Conservation (phyloP, 2,329 filamentous ascomycete genomes). For the Hymenotorrendiella dingleyae region DNA sequence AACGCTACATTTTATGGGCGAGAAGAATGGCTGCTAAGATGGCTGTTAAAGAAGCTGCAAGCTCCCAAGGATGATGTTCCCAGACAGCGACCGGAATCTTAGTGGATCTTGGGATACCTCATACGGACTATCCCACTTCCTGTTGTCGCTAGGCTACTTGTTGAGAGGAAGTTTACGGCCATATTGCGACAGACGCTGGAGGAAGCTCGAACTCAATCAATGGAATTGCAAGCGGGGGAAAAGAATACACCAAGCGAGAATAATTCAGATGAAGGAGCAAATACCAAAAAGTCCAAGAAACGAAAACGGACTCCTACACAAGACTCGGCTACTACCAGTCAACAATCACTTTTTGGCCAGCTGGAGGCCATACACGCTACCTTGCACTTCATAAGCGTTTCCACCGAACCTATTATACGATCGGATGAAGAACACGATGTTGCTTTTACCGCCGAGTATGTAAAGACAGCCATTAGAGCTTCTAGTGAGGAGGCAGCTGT, state of each 20-base stretch:
- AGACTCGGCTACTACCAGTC: background rate
- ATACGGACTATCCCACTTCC: conserved; percentile 62
- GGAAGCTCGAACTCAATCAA: conserved; percentile 39
- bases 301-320: conserved; percentile 27
- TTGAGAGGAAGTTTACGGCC: conserved; percentile 60
- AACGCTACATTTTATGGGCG: conserved; percentile 32
- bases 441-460: conserved; percentile 28
- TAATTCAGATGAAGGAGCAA: no score
- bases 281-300: conserved; percentile 34
- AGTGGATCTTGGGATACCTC: conserved; percentile 56
- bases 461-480: conserved; percentile 27
- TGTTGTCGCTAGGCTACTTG: conserved; percentile 64
- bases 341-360: background rate
- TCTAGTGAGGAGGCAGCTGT: conserved; percentile 26
- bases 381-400: conserved; percentile 18
- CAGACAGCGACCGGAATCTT: conserved; percentile 34
- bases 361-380: conserved; percentile 16
- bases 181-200: conserved; percentile 61
- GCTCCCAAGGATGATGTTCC: conserved; percentile 29
- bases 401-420: conserved; percentile 9
- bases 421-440: conserved; percentile 8
- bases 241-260: no score
- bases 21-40: conserved; percentile 62
- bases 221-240: no score
- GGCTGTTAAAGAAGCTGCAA: conserved; percentile 57